Conservation (phyloP, 2,329 filamentous ascomycete species). For the Trichoderma pleuroti region DNA sequence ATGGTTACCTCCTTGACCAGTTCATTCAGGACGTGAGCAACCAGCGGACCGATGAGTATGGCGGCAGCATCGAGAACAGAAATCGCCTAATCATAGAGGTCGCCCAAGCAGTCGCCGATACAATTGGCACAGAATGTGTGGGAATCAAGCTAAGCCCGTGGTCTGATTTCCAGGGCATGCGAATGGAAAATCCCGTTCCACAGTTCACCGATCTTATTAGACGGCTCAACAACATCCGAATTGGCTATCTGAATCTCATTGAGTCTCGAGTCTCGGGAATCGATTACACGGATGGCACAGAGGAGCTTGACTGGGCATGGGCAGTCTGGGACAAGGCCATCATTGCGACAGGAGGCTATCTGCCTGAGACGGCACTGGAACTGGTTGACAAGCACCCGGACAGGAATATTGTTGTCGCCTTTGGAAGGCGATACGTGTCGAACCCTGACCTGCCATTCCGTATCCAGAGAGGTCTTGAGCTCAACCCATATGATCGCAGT, state of each 20-base stretch:
- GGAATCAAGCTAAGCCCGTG: slow-evolving; percentile 60
- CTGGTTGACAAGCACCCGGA: slow-evolving; percentile 28
- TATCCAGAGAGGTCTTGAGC: slow-evolving; percentile 21
- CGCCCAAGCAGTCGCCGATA: slow-evolving; percentile 32
- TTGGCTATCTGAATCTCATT: slow-evolving; percentile 61
- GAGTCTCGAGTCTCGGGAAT: slow-evolving; percentile 52
- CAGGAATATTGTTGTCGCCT: slow-evolving; percentile 29
- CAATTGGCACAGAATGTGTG: slow-evolving; percentile 41
- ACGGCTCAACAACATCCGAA: slow-evolving; percentile 34
- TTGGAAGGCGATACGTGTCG: slow-evolving; percentile 28
- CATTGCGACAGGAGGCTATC: slow-evolving; percentile 33
- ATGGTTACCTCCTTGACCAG: slow-evolving; percentile 58
- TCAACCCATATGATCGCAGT: slow-evolving; percentile 27
- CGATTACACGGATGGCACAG: slow-evolving; percentile 36
- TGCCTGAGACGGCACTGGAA: slow-evolving; percentile 23
- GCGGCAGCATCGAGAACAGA: slow-evolving; percentile 48
- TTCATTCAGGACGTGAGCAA: slow-evolving; percentile 51
- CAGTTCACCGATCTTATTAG: slow-evolving; percentile 58
- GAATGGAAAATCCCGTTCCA: slow-evolving; percentile 57
- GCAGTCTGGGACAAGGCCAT: slow-evolving; percentile 33
- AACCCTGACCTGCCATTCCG: slow-evolving; percentile 25
- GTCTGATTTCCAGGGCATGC: slow-evolving; percentile 60
- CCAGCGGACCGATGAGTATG: slow-evolving; percentile 47
- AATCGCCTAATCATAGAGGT: slow-evolving; percentile 47
- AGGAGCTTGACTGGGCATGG: slow-evolving; percentile 34